Base-by-base conservation (phyloP, 768 basidiomycete species). In the Phlebiopsis gigantea region DNA sequence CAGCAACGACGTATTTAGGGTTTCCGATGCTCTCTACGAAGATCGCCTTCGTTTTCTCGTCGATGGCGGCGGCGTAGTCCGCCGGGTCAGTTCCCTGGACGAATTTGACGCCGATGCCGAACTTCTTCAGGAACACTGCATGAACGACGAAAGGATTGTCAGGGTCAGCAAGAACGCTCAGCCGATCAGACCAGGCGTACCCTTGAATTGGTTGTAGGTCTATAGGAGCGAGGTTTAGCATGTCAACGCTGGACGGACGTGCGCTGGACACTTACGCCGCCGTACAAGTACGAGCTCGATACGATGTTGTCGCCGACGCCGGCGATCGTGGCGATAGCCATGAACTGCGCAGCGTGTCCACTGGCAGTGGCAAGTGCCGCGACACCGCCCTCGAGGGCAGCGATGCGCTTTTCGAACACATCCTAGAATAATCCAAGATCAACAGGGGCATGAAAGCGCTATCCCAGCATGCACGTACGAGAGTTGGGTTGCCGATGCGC, bases 1-100 rank as follows among this genome's bases (percentile, higher is more conserved):
- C 80, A n/a, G 76, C 75, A 54, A 93, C 75, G 53, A 77, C 75
- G 64, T 83, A 89, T 64, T 84, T 85, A 0, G 90, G 88, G 66
- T 92, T 92, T n/a, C 84, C 85, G 44, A 93, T 88, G 55, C 75
- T 82, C 71, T 91, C 90, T 7, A 90, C 76, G 66, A 78, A 89
- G 48, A 90, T 78, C 0, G 83, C 88, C 64, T 87, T 90, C 9
- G 90, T 93, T 30, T 84, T 83, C 12, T 83, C 81, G 61, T 92
- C 88, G 61, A 93, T 90, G 5, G 80, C 86, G 2, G 78, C 79
- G 0, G 72, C 79, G 63, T 88, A 88, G 0, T 73, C 81, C 39
- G 75, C 78, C 0, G 88, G 81, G 31, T 78, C 73, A 30, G 75
- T 72, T 9, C 77, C 77, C 0, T 75, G 68, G 55, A 91, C 82